phyloP scores from a whole-genome alignment of 2,329 filamentous ascomycete genomes.

The Alternaria infectoria region DNA sequence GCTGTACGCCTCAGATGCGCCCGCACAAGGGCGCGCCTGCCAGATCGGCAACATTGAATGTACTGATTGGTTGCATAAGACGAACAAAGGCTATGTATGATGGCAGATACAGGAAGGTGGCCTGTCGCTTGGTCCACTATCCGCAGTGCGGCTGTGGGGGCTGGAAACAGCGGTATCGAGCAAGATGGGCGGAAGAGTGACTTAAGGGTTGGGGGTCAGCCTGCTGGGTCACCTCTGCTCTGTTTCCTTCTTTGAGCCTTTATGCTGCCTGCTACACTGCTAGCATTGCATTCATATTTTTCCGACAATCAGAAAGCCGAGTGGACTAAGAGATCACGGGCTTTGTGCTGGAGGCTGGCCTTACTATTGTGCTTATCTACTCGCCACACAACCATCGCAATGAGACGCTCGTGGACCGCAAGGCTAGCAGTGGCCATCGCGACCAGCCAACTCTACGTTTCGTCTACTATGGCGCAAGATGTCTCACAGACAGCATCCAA shows the following conservation, averaged over 20 bases:
- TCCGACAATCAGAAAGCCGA: neutral
- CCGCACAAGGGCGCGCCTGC: slow-evolving; percentile 5
- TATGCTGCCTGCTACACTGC: neutral
- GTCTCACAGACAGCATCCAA: neutral
- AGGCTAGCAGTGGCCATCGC: slow-evolving; percentile 17
- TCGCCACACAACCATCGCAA: neutral
- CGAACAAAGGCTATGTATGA: slow-evolving; percentile 2
- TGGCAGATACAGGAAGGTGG: slow-evolving; percentile 3
- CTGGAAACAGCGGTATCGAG: slow-evolving; percentile 4
- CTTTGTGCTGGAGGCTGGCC: neutral
- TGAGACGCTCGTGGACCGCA: slow-evolving; percentile 14
- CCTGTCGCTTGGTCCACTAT: slow-evolving; percentile 3
- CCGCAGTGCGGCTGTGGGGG: slow-evolving; percentile 8
- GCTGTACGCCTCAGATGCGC: slow-evolving; percentile 2
- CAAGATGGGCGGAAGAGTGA: neutral
- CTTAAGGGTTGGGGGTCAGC: slow-evolving; percentile 7
- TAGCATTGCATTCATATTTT: neutral
- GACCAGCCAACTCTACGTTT: slow-evolving; percentile 13
- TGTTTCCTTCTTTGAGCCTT: neutral
- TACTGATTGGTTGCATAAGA: slow-evolving; percentile 3
- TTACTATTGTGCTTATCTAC: neutral
- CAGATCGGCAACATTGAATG: neutral
- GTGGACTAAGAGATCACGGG: neutral
- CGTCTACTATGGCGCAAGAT: slow-evolving; percentile 5
- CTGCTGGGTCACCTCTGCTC: neutral